These are phyloP conservation scores for Asterochloris sp. DNA, from an alignment of 139 green algal species.

Conservation along the genomic window DNA sequence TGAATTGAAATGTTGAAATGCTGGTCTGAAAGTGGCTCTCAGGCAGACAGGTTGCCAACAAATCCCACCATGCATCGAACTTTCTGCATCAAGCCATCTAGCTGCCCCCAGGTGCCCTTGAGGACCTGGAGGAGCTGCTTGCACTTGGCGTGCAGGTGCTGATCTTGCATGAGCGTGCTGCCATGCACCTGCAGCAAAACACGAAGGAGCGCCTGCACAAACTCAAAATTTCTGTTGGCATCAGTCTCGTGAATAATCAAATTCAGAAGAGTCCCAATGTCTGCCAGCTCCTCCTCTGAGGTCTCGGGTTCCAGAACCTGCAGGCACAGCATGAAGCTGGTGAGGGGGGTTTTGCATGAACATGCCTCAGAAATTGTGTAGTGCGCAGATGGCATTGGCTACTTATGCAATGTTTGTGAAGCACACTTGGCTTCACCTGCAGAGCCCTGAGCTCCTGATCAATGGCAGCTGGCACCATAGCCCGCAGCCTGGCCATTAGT, in stretches of 20 bases:
- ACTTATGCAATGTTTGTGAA: neutral
- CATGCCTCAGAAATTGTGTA: neutral
- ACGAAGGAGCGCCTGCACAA: slow-evolving; percentile 45
- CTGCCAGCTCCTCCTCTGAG: slow-evolving; percentile 38
- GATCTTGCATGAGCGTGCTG: slow-evolving; percentile 50
- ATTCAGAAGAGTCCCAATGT: slow-evolving; percentile 63
- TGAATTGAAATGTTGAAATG: too few relatives aligned
- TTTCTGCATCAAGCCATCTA: slow-evolving; percentile 65
- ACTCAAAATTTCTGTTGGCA: slow-evolving; percentile 73
- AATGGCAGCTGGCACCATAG: slow-evolving; percentile 47
- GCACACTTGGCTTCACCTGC: slow-evolving; percentile 32
- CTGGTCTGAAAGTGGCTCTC: too few relatives aligned
- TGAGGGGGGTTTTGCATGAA: neutral
- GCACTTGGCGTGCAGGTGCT: slow-evolving; percentile 32
- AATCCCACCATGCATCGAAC: slow-evolving; percentile 72
- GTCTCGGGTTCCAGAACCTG: slow-evolving; percentile 25
- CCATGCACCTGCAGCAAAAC: slow-evolving; percentile 53
- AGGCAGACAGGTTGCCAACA: slow-evolving; percentile 52
- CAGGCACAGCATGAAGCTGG: neutral
- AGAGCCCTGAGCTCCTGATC: slow-evolving; percentile 73
- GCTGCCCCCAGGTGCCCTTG: slow-evolving; percentile 45
- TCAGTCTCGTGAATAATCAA: slow-evolving; percentile 51
- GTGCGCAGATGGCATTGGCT: neutral
- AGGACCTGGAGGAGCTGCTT: slow-evolving; percentile 39
- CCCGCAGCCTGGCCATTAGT: slow-evolving; percentile 42